Conservation (phyloP, 768 basidiomycete genomes). For the Phlegmacium glaucopus region DNA sequence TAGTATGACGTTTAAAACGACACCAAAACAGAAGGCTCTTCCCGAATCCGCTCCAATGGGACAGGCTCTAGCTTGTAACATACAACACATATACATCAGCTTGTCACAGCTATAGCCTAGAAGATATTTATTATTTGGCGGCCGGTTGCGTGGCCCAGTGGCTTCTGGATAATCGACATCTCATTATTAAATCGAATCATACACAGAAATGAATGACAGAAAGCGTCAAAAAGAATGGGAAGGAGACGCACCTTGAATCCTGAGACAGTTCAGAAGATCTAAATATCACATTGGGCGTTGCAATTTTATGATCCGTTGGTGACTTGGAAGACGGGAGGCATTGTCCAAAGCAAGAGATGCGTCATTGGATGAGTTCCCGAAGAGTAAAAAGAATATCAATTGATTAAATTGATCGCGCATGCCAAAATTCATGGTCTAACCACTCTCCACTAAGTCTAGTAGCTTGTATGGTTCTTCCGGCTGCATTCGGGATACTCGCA, state of each 20-base stretch:
- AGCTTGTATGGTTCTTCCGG: slow-evolving; percentile 43
- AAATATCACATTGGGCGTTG: too few relatives aligned
- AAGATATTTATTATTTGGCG: too few relatives aligned
- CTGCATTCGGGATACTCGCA: slow-evolving; percentile 36
- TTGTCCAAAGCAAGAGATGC: slow-evolving; percentile 1
- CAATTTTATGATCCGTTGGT: slow-evolving; percentile 18
- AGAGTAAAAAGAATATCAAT: slow-evolving; percentile 5
- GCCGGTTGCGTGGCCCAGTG: neutral
- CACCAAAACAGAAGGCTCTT: too few relatives aligned
- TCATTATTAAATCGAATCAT: neutral
- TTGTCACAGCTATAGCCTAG: too few relatives aligned
- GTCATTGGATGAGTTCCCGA: slow-evolving; percentile 1
- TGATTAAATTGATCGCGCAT: slow-evolving; percentile 13
- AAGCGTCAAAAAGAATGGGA: slow-evolving; percentile 13
- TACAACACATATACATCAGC: too few relatives aligned
- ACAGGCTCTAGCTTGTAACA: too few relatives aligned
- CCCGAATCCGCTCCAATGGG: too few relatives aligned
- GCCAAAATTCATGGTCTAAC: slow-evolving; percentile 63
- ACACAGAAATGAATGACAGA: slow-evolving; percentile 12
- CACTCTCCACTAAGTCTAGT: slow-evolving; percentile 49
- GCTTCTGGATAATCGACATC: neutral
- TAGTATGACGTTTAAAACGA: too few relatives aligned
- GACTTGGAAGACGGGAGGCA: slow-evolving; percentile 1
- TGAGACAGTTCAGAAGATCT: too few relatives aligned
- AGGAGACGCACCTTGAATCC: neutral